Evolutionary conservation across 2,329 filamentous ascomycete species (phyloP), one percentile per base, ranked within the genome.

Genomic region (Fusarium robinianum): DNA sequence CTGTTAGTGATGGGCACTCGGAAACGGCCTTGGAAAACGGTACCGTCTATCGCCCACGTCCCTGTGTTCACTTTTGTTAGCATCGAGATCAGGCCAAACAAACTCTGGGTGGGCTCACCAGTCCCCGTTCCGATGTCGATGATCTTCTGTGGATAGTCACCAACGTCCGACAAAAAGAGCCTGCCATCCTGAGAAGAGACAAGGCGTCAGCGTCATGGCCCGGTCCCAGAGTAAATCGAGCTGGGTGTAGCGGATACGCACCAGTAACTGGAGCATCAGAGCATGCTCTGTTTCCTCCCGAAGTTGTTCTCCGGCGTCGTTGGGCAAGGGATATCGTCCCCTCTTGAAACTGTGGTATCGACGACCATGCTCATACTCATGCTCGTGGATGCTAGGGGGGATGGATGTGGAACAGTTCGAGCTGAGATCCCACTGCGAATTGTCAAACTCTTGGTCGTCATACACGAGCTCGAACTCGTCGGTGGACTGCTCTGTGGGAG

Each of bases 11-110:
- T 24, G 38, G 29, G 22, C 33, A 27, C 40, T 16, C 21, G 21
- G 25, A 15, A 14, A 34, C 9, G 12, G 16, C 19, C 16, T 21
- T 8, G 21, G 10, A 31, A 34, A 14, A 21, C 14, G 12, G 24
- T 49, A 73, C 70, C 69, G 45, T 75, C 72, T 36, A 82, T 75
- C 2, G 78, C 77, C 78, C 79, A 81, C 5, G 74, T 64, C n/a
- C 73, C 72, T 67, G 23, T 16, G 12, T 21, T 22, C 9, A 8
- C 8, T 6, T 27, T 8, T 21, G 38, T 57, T 14, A 60, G 45
- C 29, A 41, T 17, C 11, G 15, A 26, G 14, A 5, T 27, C n/a
- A n/a, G n/a, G 5, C 31, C 9, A 31, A 11, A 26, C 27, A 21
- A 18, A 8, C 21, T 16, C 4, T 23, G 6, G 8, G 14, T 11